Base-by-base conservation (phyloP, 352 stramenopile genomes). In the Thalassiosira mediterranea region DNA sequence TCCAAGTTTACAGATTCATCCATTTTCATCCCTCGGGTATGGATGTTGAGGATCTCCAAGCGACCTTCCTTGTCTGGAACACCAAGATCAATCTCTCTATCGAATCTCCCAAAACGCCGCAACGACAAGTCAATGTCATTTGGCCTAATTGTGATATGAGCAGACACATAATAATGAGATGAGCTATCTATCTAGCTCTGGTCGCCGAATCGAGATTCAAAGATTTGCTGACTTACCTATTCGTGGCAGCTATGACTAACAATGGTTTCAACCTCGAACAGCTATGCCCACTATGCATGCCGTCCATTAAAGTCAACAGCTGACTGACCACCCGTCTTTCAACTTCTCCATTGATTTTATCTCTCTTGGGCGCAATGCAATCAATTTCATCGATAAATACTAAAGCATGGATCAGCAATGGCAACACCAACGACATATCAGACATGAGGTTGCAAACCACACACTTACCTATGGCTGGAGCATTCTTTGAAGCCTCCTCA, bases 331-430 rank as follows among this genome's bases (percentile, higher is more conserved):
- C 99, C 65, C 97, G 94, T 63, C 96, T 95, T 81, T 99, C 97
- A 26, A 99, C 95, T 82, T 99, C 96, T 51, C 97, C 97, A 80
- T 98, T 98, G 19, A 96, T 98, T 90, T 99, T 99, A 63, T 99
- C 97, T 86, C 97, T 91, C 89, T 98, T 99, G 0, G 96, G 97
- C 3, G 96, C 96, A 78, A 97, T 97, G 8, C 95, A 98, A 81
- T 99, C 97, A 72, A 99, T 99, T 71, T 99, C 97, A 86, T 99
- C 97, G 79, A 99, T 99, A 79, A 99, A 99, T 75, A 99, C 98
- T 48, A n/a, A n/a, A n/a, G n/a, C n/a, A n/a, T n/a, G n/a, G n/a
- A n/a, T n/a, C n/a, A n/a, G n/a, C n/a, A n/a, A n/a, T n/a, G n/a
- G n/a, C n/a, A n/a, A n/a, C n/a, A n/a, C n/a, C n/a, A n/a, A n/a